Percentiles rank a stretch among this genome's conserved stretches.
Conservation (phyloP, 108 stramenopile genomes). For the Seminavis robusta region DNA sequence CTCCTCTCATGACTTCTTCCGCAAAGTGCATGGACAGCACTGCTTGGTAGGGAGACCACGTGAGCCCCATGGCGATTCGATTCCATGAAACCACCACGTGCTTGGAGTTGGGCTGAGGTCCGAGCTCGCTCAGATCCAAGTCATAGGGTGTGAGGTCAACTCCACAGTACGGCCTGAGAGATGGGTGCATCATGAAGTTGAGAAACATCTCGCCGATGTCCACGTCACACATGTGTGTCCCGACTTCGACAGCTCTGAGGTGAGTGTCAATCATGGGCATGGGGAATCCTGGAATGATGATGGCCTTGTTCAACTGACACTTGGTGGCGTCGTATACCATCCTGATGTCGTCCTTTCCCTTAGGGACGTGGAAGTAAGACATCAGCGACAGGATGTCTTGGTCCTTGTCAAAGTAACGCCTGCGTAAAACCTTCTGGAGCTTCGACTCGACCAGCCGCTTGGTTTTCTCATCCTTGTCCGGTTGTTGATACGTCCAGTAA, state of each 20-base stretch:
- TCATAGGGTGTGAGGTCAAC: constrained; percentile 28
- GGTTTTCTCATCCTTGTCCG: not conserved
- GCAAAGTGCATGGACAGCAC: too few species aligned
- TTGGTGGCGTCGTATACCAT: constrained; percentile 39
- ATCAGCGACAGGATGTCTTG: constrained; percentile 12
- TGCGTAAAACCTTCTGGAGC: constrained; percentile 9
- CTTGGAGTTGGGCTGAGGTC: not conserved
- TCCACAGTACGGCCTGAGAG: constrained; percentile 12
- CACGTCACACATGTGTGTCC: constrained; percentile 24
- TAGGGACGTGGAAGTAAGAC: constrained; percentile 35
- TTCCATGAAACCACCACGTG: constrained; percentile 19
- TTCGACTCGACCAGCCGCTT: constrained; percentile 5
- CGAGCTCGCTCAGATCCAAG: not conserved
- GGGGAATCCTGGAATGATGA: constrained; percentile 40
- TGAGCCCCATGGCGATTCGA: constrained; percentile 28
- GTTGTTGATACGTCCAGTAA: too few species aligned
- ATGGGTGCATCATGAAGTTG: constrained; percentile 23
- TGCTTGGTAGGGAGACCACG: constrained; percentile 26
- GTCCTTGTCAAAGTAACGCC: constrained; percentile 7
- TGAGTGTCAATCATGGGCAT: constrained; percentile 32
- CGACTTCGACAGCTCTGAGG: too few species aligned
- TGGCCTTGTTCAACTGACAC: constrained; percentile 22
- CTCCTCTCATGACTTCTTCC: too few species aligned
- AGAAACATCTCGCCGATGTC: constrained; percentile 48
- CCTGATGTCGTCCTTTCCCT: constrained; percentile 30